Conservation (phyloP, 192 early-diverging fungal species). For the Coemansia sp. region DNA sequence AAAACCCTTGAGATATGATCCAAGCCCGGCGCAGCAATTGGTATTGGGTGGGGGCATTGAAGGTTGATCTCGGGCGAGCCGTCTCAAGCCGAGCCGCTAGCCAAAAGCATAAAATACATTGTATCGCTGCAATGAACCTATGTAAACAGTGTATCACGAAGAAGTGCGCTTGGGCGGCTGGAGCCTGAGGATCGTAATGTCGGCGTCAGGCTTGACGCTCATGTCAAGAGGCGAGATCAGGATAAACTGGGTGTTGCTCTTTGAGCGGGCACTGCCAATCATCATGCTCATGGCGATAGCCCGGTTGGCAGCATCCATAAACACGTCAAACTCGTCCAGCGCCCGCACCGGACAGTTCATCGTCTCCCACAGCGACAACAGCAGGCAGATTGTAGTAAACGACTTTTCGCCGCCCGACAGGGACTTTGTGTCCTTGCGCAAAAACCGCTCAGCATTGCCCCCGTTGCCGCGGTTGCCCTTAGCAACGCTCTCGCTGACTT, state of each 20-base stretch:
- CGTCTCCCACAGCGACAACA: slow-evolving; percentile 88
- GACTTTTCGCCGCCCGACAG: slow-evolving; percentile 98
- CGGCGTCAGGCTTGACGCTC: slow-evolving; percentile 52
- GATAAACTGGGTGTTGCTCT: slow-evolving; percentile 80
- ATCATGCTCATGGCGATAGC: slow-evolving; percentile 82
- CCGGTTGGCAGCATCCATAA: slow-evolving; percentile 98
- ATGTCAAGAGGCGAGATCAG: slow-evolving; percentile 95
- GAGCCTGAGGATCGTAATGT: slow-evolving; percentile 53
- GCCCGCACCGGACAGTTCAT: slow-evolving; percentile 90
- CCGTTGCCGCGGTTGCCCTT: neutral
- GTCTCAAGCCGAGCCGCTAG: too few relatives aligned
- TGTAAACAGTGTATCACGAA: neutral
- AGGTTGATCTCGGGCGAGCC: too few relatives aligned
- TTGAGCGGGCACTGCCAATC: slow-evolving; percentile 73
- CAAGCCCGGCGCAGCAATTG: too few relatives aligned
- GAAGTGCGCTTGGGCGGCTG: slow-evolving; percentile 47
- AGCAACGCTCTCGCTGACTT: slow-evolving; percentile 16
- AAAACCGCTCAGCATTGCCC: slow-evolving; percentile 5
- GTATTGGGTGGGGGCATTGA: too few relatives aligned
- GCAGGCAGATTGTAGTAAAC: slow-evolving; percentile 88
- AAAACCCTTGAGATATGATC: too few relatives aligned
- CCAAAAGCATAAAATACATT: too few relatives aligned
- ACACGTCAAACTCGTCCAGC: slow-evolving; percentile 98
- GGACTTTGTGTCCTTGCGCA: slow-evolving; percentile 80
- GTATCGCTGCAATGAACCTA: too few relatives aligned